Conservation (phyloP, 2,329 filamentous ascomycete genomes). For the Colletotrichum trifolii region DNA sequence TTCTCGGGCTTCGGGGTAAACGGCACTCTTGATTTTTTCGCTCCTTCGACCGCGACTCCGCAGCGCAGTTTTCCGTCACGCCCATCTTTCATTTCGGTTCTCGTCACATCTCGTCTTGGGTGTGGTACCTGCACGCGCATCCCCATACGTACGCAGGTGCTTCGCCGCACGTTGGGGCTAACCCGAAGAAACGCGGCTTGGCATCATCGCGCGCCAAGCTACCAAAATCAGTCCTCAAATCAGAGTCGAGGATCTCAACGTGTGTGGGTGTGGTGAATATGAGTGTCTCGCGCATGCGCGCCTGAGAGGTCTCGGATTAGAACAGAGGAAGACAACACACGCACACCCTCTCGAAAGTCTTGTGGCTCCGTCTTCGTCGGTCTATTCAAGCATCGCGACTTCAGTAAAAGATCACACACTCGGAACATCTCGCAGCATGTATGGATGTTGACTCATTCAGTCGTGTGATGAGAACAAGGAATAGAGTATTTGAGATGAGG, state of each 20-base stretch:
- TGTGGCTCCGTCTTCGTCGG: too few species aligned
- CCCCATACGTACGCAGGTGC: slow-evolving; percentile 7
- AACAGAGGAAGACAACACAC: not conserved
- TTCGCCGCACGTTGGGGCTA: slow-evolving; percentile 10
- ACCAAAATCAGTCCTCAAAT: slow-evolving; percentile 2
- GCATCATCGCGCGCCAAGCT: slow-evolving; percentile 17
- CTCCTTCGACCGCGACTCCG: slow-evolving; percentile 15
- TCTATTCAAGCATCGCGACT: too few species aligned
- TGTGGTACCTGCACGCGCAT: slow-evolving; percentile 16
- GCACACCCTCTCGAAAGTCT: slow-evolving; percentile 4
- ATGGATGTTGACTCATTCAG: slow-evolving; percentile 21
- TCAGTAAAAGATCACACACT: not conserved
- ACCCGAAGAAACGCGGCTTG: slow-evolving; percentile 25
- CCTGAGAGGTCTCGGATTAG: too few species aligned
- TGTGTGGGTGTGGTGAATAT: not conserved
- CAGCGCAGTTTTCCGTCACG: slow-evolving; percentile 27
- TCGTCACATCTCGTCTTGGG: not conserved
- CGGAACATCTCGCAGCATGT: not conserved
- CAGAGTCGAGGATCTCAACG: not conserved
- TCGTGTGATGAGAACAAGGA: slow-evolving; percentile 16
- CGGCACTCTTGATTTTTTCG: slow-evolving; percentile 6
- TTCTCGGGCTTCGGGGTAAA: slow-evolving; percentile 26
- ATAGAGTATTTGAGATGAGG: slow-evolving; percentile 7
- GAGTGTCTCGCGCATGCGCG: too few species aligned
- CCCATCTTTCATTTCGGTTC: slow-evolving; percentile 4